Percentiles rank a stretch among this genome's conserved stretches.
Conservation (phyloP, 371 early-diverging fungal species). For the Mortierella sp. region DNA sequence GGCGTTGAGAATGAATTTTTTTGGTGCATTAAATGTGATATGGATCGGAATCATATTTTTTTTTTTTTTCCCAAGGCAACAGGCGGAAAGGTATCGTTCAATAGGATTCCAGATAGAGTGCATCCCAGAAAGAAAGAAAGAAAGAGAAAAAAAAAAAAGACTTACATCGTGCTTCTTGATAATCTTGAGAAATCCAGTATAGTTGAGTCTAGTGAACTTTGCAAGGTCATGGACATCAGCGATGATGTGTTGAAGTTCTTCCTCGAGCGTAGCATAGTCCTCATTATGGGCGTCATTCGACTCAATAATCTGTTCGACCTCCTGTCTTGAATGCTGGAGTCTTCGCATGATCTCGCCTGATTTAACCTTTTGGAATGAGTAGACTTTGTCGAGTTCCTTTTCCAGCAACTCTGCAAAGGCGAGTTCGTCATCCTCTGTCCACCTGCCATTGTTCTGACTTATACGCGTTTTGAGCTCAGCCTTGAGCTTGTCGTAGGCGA, state of each 20-base stretch:
- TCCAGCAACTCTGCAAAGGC: conserved; percentile 90
- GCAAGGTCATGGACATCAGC: conserved; percentile 92
- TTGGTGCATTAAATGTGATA: not conserved
- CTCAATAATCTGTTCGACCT: conserved; percentile 63
- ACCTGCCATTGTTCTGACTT: conserved; percentile 56
- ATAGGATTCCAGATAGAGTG: not conserved
- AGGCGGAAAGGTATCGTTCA: not conserved
- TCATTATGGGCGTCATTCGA: conserved; percentile 66
- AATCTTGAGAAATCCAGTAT: conserved; percentile 96
- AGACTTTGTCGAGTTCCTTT: conserved; percentile 94
- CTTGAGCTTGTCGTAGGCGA: conserved; percentile 94
- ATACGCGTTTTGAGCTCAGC: conserved; percentile 75
- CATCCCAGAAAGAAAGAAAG: no score
- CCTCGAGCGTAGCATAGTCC: conserved; percentile 74
- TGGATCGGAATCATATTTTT: conserved; percentile 15
- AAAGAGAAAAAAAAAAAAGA: conserved; percentile 11
- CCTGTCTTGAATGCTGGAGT: conserved; percentile 80
- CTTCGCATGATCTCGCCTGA: conserved; percentile 88
- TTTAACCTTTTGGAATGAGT: conserved; percentile 91
- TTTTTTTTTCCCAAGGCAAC: not conserved
- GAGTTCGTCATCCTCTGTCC: conserved; percentile 87
- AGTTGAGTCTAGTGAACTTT: conserved; percentile 94
- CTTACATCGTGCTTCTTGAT: conserved; percentile 95
- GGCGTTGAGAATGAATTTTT: no score
- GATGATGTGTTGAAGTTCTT: conserved; percentile 85